A percentile compares a stretch with the other conserved stretches of the same genome.
Evolutionary conservation across 139 green algal genomes (phyloP).

Genomic region (Picochlorum sp.): DNA sequence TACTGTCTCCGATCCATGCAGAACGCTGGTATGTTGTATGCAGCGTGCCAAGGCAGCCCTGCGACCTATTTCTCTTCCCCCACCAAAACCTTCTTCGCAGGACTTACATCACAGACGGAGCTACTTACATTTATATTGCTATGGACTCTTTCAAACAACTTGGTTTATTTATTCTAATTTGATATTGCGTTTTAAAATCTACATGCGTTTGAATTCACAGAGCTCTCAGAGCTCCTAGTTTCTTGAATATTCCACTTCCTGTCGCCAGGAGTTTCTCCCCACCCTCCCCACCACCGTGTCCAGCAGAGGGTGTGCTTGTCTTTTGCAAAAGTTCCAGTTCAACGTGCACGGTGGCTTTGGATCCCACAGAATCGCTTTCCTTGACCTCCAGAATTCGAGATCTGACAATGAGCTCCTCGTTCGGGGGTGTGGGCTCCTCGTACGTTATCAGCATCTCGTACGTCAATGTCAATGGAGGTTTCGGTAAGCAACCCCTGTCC

Average conservation of each 20-base stretch:
- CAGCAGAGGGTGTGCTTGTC: neutral
- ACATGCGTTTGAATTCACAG: slow-evolving; percentile 24
- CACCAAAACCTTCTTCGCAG: slow-evolving; percentile 24
- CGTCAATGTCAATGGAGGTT: slow-evolving; percentile 74
- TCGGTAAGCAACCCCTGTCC: slow-evolving; percentile 59
- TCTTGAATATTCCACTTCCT: slow-evolving; percentile 63
- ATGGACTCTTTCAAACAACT: slow-evolving; percentile 44
- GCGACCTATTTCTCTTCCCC: slow-evolving; percentile 1
- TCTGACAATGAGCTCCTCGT: slow-evolving; percentile 47
- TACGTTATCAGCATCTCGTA: slow-evolving; percentile 59
- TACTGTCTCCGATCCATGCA: neutral
- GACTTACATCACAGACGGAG: slow-evolving; percentile 31
- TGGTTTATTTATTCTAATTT: slow-evolving; percentile 36
- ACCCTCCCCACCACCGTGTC: slow-evolving; percentile 4
- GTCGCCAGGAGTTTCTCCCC: slow-evolving; percentile 46
- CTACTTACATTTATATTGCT: slow-evolving; percentile 50
- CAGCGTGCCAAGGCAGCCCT: too few species aligned
- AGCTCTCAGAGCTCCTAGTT: slow-evolving; percentile 57
- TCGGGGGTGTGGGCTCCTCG: slow-evolving; percentile 56
- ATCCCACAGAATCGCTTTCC: slow-evolving; percentile 18
- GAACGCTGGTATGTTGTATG: too few species aligned
- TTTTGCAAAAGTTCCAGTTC: slow-evolving; percentile 37
- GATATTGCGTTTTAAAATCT: too few species aligned
- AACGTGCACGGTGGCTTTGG: slow-evolving; percentile 41
- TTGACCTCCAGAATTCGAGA: slow-evolving; percentile 47